Percentiles rank a stretch among this genome's conserved stretches.
These are phyloP conservation scores for Pichia cabralensis DNA, from an alignment of 805 yeast species.

Conservation along the genomic window DNA sequence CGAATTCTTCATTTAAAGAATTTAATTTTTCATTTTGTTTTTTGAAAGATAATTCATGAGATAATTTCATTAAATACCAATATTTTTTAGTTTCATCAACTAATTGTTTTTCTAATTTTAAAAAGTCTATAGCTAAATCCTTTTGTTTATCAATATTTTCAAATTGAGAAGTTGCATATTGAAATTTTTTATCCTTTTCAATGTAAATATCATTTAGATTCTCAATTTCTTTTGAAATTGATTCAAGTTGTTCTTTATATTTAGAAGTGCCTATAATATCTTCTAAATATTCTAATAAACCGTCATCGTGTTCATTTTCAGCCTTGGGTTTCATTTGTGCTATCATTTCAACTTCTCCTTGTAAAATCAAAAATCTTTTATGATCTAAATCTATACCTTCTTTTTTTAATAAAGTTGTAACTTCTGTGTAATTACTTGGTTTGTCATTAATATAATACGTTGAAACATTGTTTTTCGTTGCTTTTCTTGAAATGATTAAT, in stretches of 20 bases:
- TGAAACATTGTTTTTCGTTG: constrained; percentile 65
- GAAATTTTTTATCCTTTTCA: constrained; percentile 73
- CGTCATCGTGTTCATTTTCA: constrained; percentile 85
- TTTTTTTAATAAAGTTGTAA: constrained; percentile 59
- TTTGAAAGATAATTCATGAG: constrained; percentile 32
- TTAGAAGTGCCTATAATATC: constrained; percentile 93
- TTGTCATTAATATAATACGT: constrained; percentile 66
- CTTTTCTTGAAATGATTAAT: constrained; percentile 71
- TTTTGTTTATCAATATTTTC: constrained; percentile 49
- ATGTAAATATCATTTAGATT: constrained; percentile 69
- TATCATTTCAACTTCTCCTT: constrained; percentile 97
- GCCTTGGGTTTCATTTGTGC: constrained; percentile 99
- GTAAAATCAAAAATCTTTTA: constrained; percentile 85
- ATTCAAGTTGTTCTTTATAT: constrained; percentile 71
- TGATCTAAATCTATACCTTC: constrained; percentile 93
- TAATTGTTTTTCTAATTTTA: constrained; percentile 55
- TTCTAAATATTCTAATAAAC: constrained; percentile 85
- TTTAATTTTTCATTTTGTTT: constrained; percentile 22
- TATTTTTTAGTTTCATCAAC: constrained; percentile 42
- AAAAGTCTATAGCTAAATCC: constrained; percentile 55
- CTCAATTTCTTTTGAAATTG: constrained; percentile 49
- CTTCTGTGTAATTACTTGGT: constrained; percentile 67
- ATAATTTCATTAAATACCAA: constrained; percentile 40
- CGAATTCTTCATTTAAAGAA: constrained; percentile 6
- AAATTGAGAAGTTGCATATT: constrained; percentile 71